Conservation (phyloP, 1,284 basidiomycete genomes). For the Cystobasidium slooffiae region DNA sequence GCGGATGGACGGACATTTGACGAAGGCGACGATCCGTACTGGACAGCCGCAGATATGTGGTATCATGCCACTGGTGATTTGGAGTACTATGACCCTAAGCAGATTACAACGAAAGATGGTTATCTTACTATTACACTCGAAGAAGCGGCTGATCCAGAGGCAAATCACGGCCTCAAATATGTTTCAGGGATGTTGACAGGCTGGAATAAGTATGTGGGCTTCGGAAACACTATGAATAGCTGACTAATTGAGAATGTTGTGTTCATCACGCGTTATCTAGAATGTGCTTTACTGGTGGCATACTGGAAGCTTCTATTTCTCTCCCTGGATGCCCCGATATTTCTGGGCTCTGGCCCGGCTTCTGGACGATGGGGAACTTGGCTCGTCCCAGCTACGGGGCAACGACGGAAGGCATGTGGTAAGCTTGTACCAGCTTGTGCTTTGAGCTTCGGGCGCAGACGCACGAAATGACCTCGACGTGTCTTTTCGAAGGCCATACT, state of each 20-base stretch:
- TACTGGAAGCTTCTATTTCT: conserved; percentile 67
- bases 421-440: not conserved
- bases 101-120: conserved; percentile 23
- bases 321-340: conserved; percentile 73
- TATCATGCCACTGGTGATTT: conserved; percentile 17
- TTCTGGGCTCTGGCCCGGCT: conserved; percentile 56
- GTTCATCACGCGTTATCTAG: not conserved
- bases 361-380: conserved; percentile 92
- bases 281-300: conserved; percentile 69
- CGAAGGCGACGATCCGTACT: conserved; percentile 61
- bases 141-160: conserved; percentile 13
- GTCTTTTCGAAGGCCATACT: conserved; percentile 49
- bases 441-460: too few relatives aligned
- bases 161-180: conserved; percentile 24
- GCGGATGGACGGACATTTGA: conserved; percentile 78
- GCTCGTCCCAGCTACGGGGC: conserved; percentile 82
- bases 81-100: conserved; percentile 64
- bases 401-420: conserved; percentile 76
- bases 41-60: conserved; percentile 23
- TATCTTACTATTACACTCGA: conserved; percentile 19
- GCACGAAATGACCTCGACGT: too few relatives aligned
- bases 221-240: not conserved
- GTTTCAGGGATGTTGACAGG: conserved; percentile 8
- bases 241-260: too few relatives aligned
- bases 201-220: conserved; percentile 6